Percentiles rank a stretch among this genome's conserved stretches.
These are phyloP conservation scores for Phaeosphaeriaceae sp. DNA, from an alignment of 2,329 filamentous ascomycete genomes.

Conservation along the genomic window DNA sequence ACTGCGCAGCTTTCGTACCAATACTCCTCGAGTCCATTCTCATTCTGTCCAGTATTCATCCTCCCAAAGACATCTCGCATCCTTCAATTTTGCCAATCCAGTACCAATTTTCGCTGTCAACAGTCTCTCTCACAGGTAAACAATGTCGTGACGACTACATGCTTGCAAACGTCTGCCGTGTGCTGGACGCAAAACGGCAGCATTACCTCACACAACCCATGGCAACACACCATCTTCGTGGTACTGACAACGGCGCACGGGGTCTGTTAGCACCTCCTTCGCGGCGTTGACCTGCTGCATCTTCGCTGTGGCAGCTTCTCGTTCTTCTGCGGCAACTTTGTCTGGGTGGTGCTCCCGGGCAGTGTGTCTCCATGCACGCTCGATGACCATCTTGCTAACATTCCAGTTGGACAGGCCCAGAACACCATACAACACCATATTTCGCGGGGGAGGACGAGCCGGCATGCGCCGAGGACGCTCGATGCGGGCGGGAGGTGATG, in stretches of 20 bases:
- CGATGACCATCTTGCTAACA: conserved; percentile 18
- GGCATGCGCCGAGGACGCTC: not conserved
- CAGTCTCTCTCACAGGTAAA: not conserved
- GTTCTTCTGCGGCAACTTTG: conserved; percentile 16
- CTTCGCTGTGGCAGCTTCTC: conserved; percentile 16
- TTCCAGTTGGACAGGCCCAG: conserved; percentile 22
- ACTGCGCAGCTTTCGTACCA: not conserved
- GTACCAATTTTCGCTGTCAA: not conserved
- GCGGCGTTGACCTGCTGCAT: conserved; percentile 38
- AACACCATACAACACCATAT: conserved; percentile 25
- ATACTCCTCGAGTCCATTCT: not conserved
- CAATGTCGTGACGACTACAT: not conserved
- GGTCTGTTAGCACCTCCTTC: conserved; percentile 29
- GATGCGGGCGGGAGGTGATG: not conserved
- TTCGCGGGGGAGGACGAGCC: conserved; percentile 8
- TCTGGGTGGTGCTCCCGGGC: conserved; percentile 30
- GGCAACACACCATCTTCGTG: conserved; percentile 17
- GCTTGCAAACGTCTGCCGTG: not conserved
- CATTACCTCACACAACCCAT: conserved; percentile 7
- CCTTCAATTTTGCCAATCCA: not conserved
- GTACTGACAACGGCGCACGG: conserved; percentile 12
- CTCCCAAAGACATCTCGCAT: not conserved
- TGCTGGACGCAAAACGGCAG: not conserved
- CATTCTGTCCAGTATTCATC: not conserved
- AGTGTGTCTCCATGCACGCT: conserved; percentile 20